These are phyloP conservation scores for Pseudotsuga menziesii DNA, from an alignment of 75 land plant genomes.

Conservation along the genomic window DNA sequence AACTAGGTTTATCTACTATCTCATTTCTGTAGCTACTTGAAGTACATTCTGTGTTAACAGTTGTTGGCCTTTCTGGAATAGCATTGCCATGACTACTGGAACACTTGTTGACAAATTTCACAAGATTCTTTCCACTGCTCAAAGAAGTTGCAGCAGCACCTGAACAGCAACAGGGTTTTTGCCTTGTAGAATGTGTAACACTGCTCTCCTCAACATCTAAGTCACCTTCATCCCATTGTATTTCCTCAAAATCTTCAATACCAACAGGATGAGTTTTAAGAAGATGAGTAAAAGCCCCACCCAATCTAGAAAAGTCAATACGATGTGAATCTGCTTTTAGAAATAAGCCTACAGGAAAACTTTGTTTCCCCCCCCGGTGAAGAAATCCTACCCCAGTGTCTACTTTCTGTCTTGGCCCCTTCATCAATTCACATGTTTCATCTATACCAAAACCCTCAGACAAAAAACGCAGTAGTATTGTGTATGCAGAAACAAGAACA, in stretches of 20 bases:
- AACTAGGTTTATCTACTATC: constrained; percentile 72
- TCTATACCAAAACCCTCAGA: constrained; percentile 76
- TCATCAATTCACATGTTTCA: constrained; percentile 25
- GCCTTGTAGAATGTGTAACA: constrained; percentile 60
- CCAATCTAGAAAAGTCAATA: constrained; percentile 74
- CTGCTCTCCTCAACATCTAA: constrained; percentile 67
- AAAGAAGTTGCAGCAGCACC: constrained; percentile 28
- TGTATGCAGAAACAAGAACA: constrained; percentile 78
- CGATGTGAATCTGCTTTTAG: constrained; percentile 47
- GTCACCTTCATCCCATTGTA: constrained; percentile 85
- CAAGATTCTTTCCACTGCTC: constrained; percentile 34
- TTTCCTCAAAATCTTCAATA: constrained; percentile 44
- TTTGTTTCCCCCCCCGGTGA: constrained; percentile 62
- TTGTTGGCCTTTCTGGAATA: constrained; percentile 54
- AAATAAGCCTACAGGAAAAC: constrained; percentile 57
- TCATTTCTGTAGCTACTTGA: constrained; percentile 60
- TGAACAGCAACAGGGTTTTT: constrained; percentile 88
- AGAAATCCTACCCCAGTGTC: constrained; percentile 53
- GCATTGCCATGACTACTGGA: constrained; percentile 36
- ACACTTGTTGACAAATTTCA: constrained; percentile 25
- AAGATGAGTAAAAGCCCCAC: constrained; percentile 79
- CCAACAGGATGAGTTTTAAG: constrained; percentile 44
- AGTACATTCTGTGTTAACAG: constrained; percentile 54
- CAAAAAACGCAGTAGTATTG: constrained; percentile 84
- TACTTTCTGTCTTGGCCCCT: constrained; percentile 16